These are phyloP conservation scores for Colletotrichum sp. DNA, from an alignment of 2,329 filamentous ascomycete species.

Conservation along the genomic window DNA sequence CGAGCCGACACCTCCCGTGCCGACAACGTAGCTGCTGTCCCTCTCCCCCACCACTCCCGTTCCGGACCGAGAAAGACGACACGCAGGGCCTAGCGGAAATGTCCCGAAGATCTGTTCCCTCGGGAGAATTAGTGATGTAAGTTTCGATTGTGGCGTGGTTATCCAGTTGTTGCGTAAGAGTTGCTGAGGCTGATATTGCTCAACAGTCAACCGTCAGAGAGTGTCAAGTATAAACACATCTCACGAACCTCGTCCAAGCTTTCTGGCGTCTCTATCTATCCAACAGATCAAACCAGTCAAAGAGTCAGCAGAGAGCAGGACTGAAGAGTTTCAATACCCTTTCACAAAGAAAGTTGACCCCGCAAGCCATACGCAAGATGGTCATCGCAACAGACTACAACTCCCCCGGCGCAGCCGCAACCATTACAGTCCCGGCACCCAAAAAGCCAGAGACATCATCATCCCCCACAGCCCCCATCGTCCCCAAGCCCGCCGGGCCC, in stretches of 20 bases:
- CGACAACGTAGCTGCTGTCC: not conserved
- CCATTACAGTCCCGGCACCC: not conserved
- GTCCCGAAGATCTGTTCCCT: not conserved
- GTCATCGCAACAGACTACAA: not conserved
- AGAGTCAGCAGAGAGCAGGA: not conserved
- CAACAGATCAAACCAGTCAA: not conserved
- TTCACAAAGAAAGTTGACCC: not conserved
- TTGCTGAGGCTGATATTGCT: not conserved
- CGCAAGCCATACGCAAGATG: not conserved
- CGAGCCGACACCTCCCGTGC: not conserved
- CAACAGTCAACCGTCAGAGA: not conserved
- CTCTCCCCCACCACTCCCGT: not conserved
- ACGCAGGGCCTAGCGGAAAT: not conserved
- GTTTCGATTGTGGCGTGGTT: not conserved
- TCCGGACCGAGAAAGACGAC: not conserved
- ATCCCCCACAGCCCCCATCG: rapidly evolving
- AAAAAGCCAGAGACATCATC: not conserved
- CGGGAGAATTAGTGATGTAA: not conserved
- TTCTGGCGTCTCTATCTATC: no score
- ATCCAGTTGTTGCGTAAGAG: not conserved
- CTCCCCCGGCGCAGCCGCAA: not conserved
- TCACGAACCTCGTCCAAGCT: not conserved
- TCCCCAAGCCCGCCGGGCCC: not conserved
- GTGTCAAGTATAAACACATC: not conserved
- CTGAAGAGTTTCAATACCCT: not conserved